Base-by-base conservation (phyloP, 345 rosid genomes). In the Barbarea vulgaris region DNA sequence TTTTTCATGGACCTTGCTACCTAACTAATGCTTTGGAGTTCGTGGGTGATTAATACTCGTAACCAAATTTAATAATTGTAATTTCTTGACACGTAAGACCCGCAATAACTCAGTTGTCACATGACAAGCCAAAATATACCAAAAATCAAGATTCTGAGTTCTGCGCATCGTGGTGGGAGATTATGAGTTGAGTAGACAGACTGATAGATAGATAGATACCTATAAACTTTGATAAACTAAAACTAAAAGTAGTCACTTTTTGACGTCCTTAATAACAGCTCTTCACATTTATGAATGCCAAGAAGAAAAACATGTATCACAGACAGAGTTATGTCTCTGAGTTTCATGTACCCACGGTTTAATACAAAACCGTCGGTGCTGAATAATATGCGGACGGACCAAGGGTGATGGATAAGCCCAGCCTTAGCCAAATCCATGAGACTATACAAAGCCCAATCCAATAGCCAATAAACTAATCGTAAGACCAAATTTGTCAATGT, bases 331-430 rank as follows among this genome's bases (percentile, higher is more conserved):
- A 72, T 52, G 36, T 28, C 70, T 62, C 42, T 39, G 28, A 27
- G 33, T 53, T 53, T 73, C 63, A 33, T 64, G 61, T 42, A 17
- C 10, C 44, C 22, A 50, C 17, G 12, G 63, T 39, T 9, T 42
- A 19, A 41, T 30, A 64, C 56, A 31, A 73, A 73, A 53, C 44
- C 54, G 70, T 63, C 69, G 77, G 68, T 71, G 75, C 48, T 58
- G 57, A 58, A 70, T 17, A 9, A 41, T 37, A 69, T 13, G 14
- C 31, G 64, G 42, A 56, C 64, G 39, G 42, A 56, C 64, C 18
- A 41, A 18, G 12, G 54, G n/a, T 55, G 27, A 13, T 4, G 44
- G 11, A 4, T 27, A 25, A 37, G 30, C 73, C 53, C 44, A 50
- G 24, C 33, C 5, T 13, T 33, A 51, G 31, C 64, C 15, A 44